Evolutionary conservation across 495 filamentous ascomycete species (phyloP), one percentile per base, ranked within the genome.

Genomic region (Terfezia boudieri): DNA sequence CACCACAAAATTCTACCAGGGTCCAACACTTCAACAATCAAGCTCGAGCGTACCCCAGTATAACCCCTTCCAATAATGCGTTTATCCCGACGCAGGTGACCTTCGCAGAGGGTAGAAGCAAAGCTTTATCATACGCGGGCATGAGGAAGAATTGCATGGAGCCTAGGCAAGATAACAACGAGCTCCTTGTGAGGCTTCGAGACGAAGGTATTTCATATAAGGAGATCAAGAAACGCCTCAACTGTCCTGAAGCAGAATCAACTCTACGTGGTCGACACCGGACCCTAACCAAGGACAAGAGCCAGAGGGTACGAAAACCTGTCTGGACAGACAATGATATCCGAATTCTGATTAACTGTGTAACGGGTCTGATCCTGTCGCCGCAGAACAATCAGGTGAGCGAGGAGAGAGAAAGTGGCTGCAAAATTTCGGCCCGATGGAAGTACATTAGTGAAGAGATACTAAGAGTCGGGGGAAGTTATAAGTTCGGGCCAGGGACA

Each of bases 401-500:
- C 4, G 17, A 46, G 41, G 12, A 14, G 14, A 23, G 49, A 51
- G 16, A 23, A n/a, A 51, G 37, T 37, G 17, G 51, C 55, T 26
- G 53, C 58, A 55, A 36, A 38, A 57, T 26, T 22, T 83, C 77
- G 62, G 70, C 89, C 0, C 79, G 86, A 2, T 95, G 88, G 88
- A 89, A 89, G 70, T 72, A 76, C 54, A 80, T 94, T 4, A 74
- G 79, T 1, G 74, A 83, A 56, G 81, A 83, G 56, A 90, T 95
- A 49, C 67, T 67, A 54, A 60, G 62, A 1, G 64, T 82, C 56
- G 88, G 86, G 14, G 87, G 85, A 0, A 81, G 78, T 2, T 94
- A 94, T 64, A 75, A 72, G 49, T 95, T 94, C 66, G 86, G 85
- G 1, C 80, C 86, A 65, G 78, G 84, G 2, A 94, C 87, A 0